These are phyloP conservation scores for Leccinellum albellum DNA, from an alignment of 768 basidiomycete species.

Conservation along the genomic window DNA sequence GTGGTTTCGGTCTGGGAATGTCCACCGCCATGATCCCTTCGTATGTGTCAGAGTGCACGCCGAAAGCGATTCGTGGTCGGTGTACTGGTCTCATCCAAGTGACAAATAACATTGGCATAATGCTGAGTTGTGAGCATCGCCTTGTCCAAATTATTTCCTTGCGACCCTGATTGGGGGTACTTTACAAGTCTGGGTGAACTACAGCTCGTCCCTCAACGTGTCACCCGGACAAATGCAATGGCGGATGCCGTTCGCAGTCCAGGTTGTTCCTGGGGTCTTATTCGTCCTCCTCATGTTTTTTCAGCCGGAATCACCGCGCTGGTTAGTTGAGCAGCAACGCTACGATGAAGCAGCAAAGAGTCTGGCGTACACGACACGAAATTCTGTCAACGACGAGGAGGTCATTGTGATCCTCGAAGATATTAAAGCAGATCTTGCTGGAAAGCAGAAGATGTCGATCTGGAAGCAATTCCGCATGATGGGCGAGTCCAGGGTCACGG, in stretches of 20 bases:
- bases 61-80: conserved; percentile 45
- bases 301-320: conserved; percentile 55
- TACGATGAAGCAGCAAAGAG: conserved; percentile 39
- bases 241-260: conserved; percentile 51
- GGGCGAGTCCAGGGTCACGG: conserved; percentile 40
- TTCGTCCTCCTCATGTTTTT: conserved; percentile 45
- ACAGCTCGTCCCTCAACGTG: conserved; percentile 36
- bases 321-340: conserved; percentile 46
- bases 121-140: conserved; percentile 32
- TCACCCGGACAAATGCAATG: conserved; percentile 42
- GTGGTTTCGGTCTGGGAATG: conserved; percentile 60
- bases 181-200: conserved; percentile 46
- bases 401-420: conserved; percentile 40
- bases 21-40: conserved; percentile 47
- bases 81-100: conserved; percentile 45
- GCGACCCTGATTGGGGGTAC: too few relatives aligned
- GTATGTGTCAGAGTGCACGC: conserved; percentile 50
- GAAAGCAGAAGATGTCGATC: conserved; percentile 35
- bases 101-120: conserved; percentile 29
- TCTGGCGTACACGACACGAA: conserved; percentile 37
- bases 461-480: conserved; percentile 39
- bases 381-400: conserved; percentile 29
- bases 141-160: too few relatives aligned
- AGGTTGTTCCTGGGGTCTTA: conserved; percentile 49
- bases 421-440: conserved; percentile 46